These are phyloP conservation scores for Cicer pinnatifidum DNA, from an alignment of 306 rosid species.

Conservation along the genomic window DNA sequence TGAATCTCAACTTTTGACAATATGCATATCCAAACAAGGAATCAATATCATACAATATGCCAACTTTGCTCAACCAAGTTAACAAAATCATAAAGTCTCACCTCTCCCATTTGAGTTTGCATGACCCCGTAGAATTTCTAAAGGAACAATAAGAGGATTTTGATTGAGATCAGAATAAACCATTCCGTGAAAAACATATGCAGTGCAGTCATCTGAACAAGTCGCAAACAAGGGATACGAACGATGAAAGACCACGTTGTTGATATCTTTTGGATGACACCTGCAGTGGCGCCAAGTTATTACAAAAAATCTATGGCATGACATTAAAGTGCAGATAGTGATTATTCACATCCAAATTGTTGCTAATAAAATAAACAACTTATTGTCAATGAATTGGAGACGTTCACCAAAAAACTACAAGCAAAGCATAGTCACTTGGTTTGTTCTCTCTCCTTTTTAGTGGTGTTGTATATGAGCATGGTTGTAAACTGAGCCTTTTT, in stretches of 20 bases:
- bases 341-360: background rate
- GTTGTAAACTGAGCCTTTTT: background rate
- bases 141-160: conserved; percentile 87
- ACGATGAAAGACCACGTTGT: conserved; percentile 74
- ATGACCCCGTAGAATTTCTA: conserved; percentile 89
- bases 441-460: background rate
- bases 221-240: conserved; percentile 85
- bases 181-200: conserved; percentile 91
- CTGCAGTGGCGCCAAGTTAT: conserved; percentile 55
- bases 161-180: conserved; percentile 91
- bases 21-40: background rate
- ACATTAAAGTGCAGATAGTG: conserved; percentile 21
- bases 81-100: conserved; percentile 44
- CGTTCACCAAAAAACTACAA: background rate
- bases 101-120: conserved; percentile 77
- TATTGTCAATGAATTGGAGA: conserved; percentile 4
- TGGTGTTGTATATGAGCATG: conserved; percentile 1
- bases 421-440: background rate
- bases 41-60: conserved; percentile 10
- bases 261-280: conserved; percentile 92
- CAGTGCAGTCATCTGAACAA: conserved; percentile 87
- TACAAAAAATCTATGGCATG: conserved; percentile 9
- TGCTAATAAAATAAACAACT: conserved; percentile 30
- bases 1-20: conserved; percentile 15
- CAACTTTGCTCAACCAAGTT: background rate